Evolutionary conservation across 345 rosid species (phyloP).

Genomic region (Salix arbutifolia): DNA sequence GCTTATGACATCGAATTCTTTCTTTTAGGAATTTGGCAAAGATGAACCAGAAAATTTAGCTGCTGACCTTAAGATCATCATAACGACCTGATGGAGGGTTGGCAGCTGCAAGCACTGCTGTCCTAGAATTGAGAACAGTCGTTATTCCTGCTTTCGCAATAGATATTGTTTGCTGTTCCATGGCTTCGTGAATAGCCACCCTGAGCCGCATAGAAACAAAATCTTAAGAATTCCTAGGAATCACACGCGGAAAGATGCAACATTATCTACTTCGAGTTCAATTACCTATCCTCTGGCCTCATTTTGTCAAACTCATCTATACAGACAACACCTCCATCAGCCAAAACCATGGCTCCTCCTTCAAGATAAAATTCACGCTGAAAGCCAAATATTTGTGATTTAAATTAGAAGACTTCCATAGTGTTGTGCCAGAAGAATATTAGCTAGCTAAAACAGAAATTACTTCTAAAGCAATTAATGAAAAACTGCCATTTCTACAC

Average conservation of each 20-base stretch:
- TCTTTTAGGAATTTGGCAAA: slow-evolving; percentile 4
- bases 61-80: slow-evolving; percentile 88
- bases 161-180: slow-evolving; percentile 98
- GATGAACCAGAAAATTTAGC: neutral
- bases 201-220: slow-evolving; percentile 32
- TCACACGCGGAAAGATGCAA: neutral
- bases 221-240: slow-evolving; percentile 1
- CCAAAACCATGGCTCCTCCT: slow-evolving; percentile 99
- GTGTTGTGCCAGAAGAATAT: neutral
- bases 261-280: neutral
- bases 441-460: neutral
- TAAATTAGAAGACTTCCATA: slow-evolving; percentile 14
- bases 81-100: slow-evolving; percentile 97
- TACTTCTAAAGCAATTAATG: neutral
- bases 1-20: neutral
- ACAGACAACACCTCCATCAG: slow-evolving; percentile 97
- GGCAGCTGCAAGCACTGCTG: slow-evolving; percentile 98
- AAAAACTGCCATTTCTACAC: neutral
- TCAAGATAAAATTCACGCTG: slow-evolving; percentile 98
- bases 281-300: slow-evolving; percentile 96
- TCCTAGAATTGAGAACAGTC: slow-evolving; percentile 92
- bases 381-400: slow-evolving; percentile 12
- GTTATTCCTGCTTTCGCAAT: slow-evolving; percentile 99
- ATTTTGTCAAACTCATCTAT: slow-evolving; percentile 98
- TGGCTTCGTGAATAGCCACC: slow-evolving; percentile 98